Conservation (phyloP, 345 rosid species). For the Hibiscus mutabilis region DNA sequence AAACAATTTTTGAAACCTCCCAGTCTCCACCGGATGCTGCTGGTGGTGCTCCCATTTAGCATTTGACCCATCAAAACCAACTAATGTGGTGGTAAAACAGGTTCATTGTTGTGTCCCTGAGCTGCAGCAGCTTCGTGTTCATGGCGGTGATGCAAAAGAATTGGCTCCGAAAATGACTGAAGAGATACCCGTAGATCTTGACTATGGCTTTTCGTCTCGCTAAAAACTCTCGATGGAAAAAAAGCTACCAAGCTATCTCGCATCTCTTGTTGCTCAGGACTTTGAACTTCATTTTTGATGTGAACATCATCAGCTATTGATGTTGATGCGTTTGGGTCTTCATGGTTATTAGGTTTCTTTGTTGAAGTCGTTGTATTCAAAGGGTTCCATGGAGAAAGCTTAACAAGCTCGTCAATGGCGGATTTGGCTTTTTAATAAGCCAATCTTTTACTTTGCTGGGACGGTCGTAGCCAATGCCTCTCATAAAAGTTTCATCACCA, state of each 20-base stretch:
- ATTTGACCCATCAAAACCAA: too few species aligned
- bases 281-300: conserved; percentile 28
- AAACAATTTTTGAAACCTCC: too few species aligned
- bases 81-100: conserved; percentile 24
- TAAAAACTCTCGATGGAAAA: too few species aligned
- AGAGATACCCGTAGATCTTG: conserved; percentile 88
- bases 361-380: conserved; percentile 16
- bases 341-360: background rate
- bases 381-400: conserved; percentile 83
- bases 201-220: too few species aligned
- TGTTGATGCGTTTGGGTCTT: background rate
- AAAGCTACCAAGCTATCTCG: conserved; percentile 6
- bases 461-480: conserved; percentile 82
- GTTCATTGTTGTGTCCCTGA: conserved; percentile 35
- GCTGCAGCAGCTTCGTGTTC: background rate
- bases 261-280: too few species aligned
- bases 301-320: conserved; percentile 21
- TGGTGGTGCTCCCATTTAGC: too few species aligned
- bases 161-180: conserved; percentile 66
- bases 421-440: conserved; percentile 77
- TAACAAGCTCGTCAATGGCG: conserved; percentile 74
- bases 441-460: conserved; percentile 96
- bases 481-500: too few species aligned
- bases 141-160: conserved; percentile 29
- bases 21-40: too few species aligned